Base-by-base conservation (phyloP, 2,329 filamentous ascomycete genomes). In the Arthrobotrys iridis region DNA sequence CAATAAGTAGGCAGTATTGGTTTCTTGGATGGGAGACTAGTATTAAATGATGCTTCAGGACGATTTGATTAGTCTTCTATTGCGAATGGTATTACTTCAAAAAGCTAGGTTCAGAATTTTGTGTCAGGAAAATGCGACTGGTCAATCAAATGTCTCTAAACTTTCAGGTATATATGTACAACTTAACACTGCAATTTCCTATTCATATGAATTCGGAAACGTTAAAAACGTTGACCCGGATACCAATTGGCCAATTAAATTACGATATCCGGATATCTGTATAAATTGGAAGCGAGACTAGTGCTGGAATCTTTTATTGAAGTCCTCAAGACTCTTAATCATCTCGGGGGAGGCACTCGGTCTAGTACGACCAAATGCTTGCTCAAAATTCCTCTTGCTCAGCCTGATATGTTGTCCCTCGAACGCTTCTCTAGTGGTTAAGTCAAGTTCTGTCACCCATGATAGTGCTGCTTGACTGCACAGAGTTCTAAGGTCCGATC, bases 381-480 rank as follows among this genome's bases (percentile, higher is more conserved):
- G 28, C 8, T 59, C 55, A n/a, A 59, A 59, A 15, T 59, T 28
- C n/a, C 30, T 33, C 55, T 43, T 43, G n/a, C 3, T 59, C 55
- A 59, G 20, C 22, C 2, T 45, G 28, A 59, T 59, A 1, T 45
- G 4, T 18, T 59, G 35, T 43, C 22, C 55, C 8, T 43, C 13
- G 13, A 45, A 22, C 7, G 15, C 6, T 7, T 59, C 55, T 43
- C 37, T 37, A 8, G 35, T 45, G 6, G 35, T 28, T 20, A 59
- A 4, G 6, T 59, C 55, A 11, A 43, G 55, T 10, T 59, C 35
- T 13, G 67, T 68, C 8, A 48, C 59, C 48, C 67, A 73, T 26
- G 50, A 28, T 11, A 67, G 46, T 15, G 46, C 67, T 24, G 67
- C 59, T n/a, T 73, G 67, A 26, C 64, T 37, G 35, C 67, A 73